Evolutionary conservation across 2,329 filamentous ascomycete genomes (phyloP), one percentile per base, ranked within the genome.

Genomic region (Aspergillus candidus): DNA sequence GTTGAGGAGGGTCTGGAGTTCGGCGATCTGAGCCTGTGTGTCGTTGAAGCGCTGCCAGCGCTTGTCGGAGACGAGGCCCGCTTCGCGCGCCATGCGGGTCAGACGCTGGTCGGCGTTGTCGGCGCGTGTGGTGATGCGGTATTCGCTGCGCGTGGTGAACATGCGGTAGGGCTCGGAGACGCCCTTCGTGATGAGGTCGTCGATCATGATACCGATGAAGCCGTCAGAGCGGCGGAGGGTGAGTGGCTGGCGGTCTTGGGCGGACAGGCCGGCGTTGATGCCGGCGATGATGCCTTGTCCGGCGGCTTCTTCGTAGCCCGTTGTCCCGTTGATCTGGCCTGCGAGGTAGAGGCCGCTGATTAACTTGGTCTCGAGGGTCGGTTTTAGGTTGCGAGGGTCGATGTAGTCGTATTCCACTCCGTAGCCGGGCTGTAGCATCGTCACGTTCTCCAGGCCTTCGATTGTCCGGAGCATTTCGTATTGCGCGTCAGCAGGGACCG

Each of bases 371-470:
- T 98, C 93, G 6, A 98, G 78, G 0, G 90, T 93, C n/a, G 86
- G 81, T 52, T 83, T 84, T 3, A 98, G 75, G 55, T 86, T 85
- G 41, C 93, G 84, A 13, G 93, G 93, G 61, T 98, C 93, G 13
- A 98, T 88, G 65, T 98, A 98, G 70, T 97, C 93, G 66, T 98
- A 98, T 65, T 98, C 93, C 2, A 98, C 93, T 6, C 93, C 93
- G 59, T 98, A 98, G 7, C 91, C 93, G 1, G 91, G 85, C 59
- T 97, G 91, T 6, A 94, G 78, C 90, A 98, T 96, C 18, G 75
- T 82, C 4, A 89, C 89, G 47, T 90, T 81, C 60, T 97, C 91
- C 1, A 98, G 76, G 0, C 93, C 93, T n/a, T 72, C 77, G 42
- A 98, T 85, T 0, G 88, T 94, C 44, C 82, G 84, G n/a, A 98